A percentile compares a stretch with the other conserved stretches of the same genome.
Conservation (phyloP, 805 yeast genomes). For the Maudiozyma turicensis region DNA sequence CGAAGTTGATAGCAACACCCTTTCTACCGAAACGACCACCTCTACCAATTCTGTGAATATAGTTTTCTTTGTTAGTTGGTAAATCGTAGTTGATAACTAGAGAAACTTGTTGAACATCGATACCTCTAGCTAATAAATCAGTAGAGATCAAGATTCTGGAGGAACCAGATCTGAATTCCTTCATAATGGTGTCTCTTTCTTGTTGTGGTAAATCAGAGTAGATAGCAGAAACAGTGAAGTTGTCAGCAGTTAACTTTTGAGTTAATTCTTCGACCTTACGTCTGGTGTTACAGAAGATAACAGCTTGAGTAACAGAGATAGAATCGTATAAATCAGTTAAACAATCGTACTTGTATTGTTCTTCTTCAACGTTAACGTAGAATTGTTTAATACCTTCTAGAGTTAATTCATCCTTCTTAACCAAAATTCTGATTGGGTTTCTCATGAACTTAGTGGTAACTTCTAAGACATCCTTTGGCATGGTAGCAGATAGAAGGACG, state of each 20-base stretch:
- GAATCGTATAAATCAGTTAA: slow-evolving; percentile 92
- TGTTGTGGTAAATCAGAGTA: slow-evolving; percentile 96
- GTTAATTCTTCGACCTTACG: slow-evolving; percentile 89
- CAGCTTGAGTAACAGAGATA: slow-evolving; percentile 92
- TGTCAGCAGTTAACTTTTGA: slow-evolving; percentile 63
- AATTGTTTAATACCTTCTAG: slow-evolving; percentile 92
- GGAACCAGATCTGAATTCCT: slow-evolving; percentile 87
- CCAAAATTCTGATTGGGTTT: slow-evolving; percentile 88
- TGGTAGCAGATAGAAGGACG: slow-evolving; percentile 89
- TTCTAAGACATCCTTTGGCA: slow-evolving; percentile 84
- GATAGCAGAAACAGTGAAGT: slow-evolving; percentile 91
- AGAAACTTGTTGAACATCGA: slow-evolving; percentile 96
- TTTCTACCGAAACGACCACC: slow-evolving; percentile 98
- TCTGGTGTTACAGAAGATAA: slow-evolving; percentile 95
- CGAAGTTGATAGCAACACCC: slow-evolving; percentile 94
- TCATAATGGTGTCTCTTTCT: slow-evolving; percentile 91
- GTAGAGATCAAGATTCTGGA: slow-evolving; percentile 92
- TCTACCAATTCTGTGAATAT: slow-evolving; percentile 95
- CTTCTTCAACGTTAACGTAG: slow-evolving; percentile 83
- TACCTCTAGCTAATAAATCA: slow-evolving; percentile 97
- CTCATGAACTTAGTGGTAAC: slow-evolving; percentile 88
- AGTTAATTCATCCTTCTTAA: slow-evolving; percentile 88
- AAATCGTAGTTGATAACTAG: slow-evolving; percentile 91
- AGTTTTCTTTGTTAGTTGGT: slow-evolving; percentile 89
- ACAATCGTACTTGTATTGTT: slow-evolving; percentile 90